Conservation (phyloP, 768 basidiomycete species). For the Leccinum subtestaceum region DNA sequence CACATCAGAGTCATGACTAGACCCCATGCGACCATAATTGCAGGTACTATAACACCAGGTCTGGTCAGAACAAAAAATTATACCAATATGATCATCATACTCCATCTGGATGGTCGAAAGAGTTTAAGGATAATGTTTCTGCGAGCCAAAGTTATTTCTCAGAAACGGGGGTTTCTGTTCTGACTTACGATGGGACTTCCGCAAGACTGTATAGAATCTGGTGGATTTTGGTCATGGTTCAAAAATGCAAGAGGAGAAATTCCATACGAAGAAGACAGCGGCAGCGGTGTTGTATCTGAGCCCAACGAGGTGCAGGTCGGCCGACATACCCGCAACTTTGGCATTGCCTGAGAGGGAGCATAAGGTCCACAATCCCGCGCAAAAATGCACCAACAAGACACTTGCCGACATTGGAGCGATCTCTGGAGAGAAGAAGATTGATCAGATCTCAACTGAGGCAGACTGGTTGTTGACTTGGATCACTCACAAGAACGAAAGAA, state of each 20-base stretch:
- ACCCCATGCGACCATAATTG: conserved; percentile 41
- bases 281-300: conserved; percentile 37
- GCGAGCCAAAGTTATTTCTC: not conserved
- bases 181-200: conserved; percentile 38
- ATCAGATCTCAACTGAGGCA: not conserved
- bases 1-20: conserved; percentile 39
- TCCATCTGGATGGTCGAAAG: conserved; percentile 36
- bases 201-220: conserved; percentile 38
- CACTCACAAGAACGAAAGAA: conserved; percentile 47
- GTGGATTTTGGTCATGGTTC: not conserved
- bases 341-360: conserved; percentile 35
- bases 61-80: conserved; percentile 8
- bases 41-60: conserved; percentile 33
- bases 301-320: conserved; percentile 35
- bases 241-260: not conserved
- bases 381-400: not conserved
- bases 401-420: conserved; percentile 45
- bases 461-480: not conserved
- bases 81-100: conserved; percentile 18
- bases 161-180: not conserved
- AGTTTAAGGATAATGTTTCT: conserved; percentile 40
- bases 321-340: conserved; percentile 43
- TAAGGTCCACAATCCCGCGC: not conserved
- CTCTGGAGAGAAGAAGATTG: conserved; percentile 22
- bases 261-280: conserved; percentile 38